Evolutionary conservation across 192 early-diverging fungal species (phyloP).

Genomic region (Coemansia sp.): DNA sequence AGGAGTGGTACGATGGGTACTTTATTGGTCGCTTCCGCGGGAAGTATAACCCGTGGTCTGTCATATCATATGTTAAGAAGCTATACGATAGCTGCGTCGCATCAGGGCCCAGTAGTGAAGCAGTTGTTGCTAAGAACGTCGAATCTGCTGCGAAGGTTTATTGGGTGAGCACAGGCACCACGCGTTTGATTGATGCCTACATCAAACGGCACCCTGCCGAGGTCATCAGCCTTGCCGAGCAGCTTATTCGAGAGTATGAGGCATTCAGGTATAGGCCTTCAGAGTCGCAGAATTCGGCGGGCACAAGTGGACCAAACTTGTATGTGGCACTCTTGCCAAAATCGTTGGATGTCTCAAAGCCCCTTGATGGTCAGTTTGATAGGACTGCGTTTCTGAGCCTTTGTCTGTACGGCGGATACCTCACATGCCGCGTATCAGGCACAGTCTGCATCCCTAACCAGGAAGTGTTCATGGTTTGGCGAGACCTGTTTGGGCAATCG

Average conservation of each 20-base stretch:
- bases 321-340: constrained; percentile 1
- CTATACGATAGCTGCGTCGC: neutral
- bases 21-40: neutral
- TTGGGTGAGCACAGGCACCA: neutral
- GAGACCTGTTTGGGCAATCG: constrained; percentile 3
- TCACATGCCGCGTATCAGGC: neutral
- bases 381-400: constrained; percentile 10
- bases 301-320: neutral
- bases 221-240: neutral
- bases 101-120: neutral
- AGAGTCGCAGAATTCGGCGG: neutral
- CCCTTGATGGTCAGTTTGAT: constrained; percentile 9
- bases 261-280: neutral
- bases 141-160: neutral
- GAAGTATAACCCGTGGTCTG: neutral
- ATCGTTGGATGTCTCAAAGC: neutral
- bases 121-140: neutral
- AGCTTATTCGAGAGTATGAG: neutral
- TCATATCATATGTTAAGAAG: neutral
- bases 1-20: neutral
- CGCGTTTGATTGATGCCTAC: neutral
- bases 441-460: constrained; percentile 25
- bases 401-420: constrained; percentile 18
- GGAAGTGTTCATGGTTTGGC: constrained; percentile 16
- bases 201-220: neutral